Percentiles rank a stretch among this genome's conserved stretches.
Conservation (phyloP, 768 basidiomycete genomes). For the Leucocoprinus birnbaumii region DNA sequence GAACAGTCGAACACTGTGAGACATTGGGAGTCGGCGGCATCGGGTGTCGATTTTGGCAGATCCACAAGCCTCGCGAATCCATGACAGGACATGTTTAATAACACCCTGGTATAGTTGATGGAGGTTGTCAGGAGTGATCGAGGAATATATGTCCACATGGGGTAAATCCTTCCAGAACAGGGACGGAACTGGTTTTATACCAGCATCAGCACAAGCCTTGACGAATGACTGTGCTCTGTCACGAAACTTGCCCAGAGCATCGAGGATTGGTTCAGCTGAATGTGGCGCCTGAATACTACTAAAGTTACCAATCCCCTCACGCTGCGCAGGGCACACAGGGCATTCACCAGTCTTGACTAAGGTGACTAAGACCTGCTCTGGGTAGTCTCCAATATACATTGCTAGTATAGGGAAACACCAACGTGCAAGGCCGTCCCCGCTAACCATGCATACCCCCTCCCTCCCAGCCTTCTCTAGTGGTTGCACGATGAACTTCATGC, state of each 20-base stretch:
- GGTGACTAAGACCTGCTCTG: too few relatives aligned
- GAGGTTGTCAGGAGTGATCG: constrained; percentile 43
- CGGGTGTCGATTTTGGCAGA: constrained; percentile 33
- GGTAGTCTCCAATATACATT: too few relatives aligned
- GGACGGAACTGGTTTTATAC: constrained; percentile 19
- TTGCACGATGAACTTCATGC: too few relatives aligned
- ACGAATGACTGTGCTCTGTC: neutral
- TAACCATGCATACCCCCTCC: too few relatives aligned
- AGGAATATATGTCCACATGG: constrained; percentile 33
- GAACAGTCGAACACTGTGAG: constrained; percentile 31
- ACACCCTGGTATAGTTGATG: constrained; percentile 49
- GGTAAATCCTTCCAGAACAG: constrained; percentile 44
- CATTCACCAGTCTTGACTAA: too few relatives aligned
- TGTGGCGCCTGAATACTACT: neutral
- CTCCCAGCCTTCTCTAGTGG: too few relatives aligned
- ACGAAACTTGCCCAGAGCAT: neutral
- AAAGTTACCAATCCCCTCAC: neutral
- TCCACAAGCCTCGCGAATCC: constrained; percentile 25
- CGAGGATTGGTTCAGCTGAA: neutral
- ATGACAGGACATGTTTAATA: constrained; percentile 38
- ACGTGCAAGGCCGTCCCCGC: too few relatives aligned
- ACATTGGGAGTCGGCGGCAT: constrained; percentile 27
- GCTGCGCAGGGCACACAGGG: too few relatives aligned
- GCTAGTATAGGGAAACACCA: too few relatives aligned
- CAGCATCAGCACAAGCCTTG: neutral